These are phyloP conservation scores for Pichia cephalocereana DNA, from an alignment of 805 yeast genomes.

Conservation along the genomic window DNA sequence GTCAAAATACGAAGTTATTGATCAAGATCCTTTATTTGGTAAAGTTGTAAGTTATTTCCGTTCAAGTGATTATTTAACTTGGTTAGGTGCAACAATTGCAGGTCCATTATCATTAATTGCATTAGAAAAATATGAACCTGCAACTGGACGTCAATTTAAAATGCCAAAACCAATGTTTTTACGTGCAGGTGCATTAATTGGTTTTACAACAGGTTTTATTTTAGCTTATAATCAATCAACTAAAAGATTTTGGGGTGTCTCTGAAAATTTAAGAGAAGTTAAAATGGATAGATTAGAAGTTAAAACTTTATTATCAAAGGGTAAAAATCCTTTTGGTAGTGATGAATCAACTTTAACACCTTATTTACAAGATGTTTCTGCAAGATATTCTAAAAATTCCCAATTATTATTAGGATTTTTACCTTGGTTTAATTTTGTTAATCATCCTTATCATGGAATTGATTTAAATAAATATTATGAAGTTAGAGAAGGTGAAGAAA, in stretches of 20 bases:
- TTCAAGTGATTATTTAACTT: slow-evolving; percentile 47
- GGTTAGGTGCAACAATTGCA: slow-evolving; percentile 39
- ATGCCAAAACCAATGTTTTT: slow-evolving; percentile 47
- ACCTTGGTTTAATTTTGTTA: slow-evolving; percentile 77
- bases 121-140: slow-evolving; percentile 41
- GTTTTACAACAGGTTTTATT: slow-evolving; percentile 65
- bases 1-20: slow-evolving; percentile 39
- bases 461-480: slow-evolving; percentile 53
- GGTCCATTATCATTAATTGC: slow-evolving; percentile 39
- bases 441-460: slow-evolving; percentile 78
- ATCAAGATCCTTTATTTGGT: slow-evolving; percentile 67
- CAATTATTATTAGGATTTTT: slow-evolving; percentile 48
- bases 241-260: slow-evolving; percentile 68
- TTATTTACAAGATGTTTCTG: slow-evolving; percentile 64
- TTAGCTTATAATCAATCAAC: slow-evolving; percentile 60
- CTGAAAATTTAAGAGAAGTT: slow-evolving; percentile 67
- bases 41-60: slow-evolving; percentile 70
- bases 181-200: slow-evolving; percentile 54
- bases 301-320: slow-evolving; percentile 55
- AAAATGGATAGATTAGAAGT: slow-evolving; percentile 64
- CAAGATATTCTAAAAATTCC: slow-evolving; percentile 70
- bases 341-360: slow-evolving; percentile 46
- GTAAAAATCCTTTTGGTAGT: slow-evolving; percentile 57
- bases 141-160: slow-evolving; percentile 33
- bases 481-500: slow-evolving; percentile 49